Evolutionary conservation across 805 yeast species (phyloP).

Genomic region (Wickerhamomyces alni): DNA sequence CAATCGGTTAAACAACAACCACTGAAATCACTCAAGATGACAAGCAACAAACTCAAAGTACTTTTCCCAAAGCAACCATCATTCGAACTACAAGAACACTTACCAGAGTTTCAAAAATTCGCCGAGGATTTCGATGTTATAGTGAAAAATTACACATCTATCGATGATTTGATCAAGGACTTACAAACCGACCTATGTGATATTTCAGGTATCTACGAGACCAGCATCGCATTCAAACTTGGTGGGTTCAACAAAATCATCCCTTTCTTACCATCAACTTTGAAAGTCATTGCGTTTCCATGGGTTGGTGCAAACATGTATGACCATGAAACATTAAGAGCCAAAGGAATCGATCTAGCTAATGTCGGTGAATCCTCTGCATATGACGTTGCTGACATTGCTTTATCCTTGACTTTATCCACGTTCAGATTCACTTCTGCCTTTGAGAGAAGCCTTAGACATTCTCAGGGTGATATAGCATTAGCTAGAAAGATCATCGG

Average conservation of each 20-base stretch:
- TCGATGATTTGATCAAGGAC: constrained; percentile 35
- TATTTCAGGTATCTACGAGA: constrained; percentile 48
- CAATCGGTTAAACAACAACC: too few species aligned
- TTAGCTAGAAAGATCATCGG: constrained; percentile 37
- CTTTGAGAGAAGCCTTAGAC: constrained; percentile 38
- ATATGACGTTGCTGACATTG: constrained; percentile 70
- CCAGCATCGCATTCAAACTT: constrained; percentile 42
- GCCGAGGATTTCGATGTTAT: constrained; percentile 33
- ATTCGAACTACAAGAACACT: constrained; percentile 39
- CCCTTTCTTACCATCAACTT: constrained; percentile 38
- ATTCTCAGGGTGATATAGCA: constrained; percentile 36
- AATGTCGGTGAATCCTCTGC: constrained; percentile 58
- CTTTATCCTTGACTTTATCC: constrained; percentile 49
- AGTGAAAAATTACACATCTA: constrained; percentile 34
- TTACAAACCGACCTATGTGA: constrained; percentile 33
- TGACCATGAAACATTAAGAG: constrained; percentile 38
- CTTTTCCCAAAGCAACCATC: too few species aligned
- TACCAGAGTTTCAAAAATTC: constrained; percentile 43
- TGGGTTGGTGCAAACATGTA: constrained; percentile 58
- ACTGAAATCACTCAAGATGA: too few species aligned
- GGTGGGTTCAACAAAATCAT: constrained; percentile 41
- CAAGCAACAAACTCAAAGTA: too few species aligned
- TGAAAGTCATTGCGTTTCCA: constrained; percentile 47
- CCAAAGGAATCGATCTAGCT: constrained; percentile 46
- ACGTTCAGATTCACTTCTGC: constrained; percentile 52